Base-by-base conservation (phyloP, 352 stramenopile species). In the Globisporangium takayamanum region DNA sequence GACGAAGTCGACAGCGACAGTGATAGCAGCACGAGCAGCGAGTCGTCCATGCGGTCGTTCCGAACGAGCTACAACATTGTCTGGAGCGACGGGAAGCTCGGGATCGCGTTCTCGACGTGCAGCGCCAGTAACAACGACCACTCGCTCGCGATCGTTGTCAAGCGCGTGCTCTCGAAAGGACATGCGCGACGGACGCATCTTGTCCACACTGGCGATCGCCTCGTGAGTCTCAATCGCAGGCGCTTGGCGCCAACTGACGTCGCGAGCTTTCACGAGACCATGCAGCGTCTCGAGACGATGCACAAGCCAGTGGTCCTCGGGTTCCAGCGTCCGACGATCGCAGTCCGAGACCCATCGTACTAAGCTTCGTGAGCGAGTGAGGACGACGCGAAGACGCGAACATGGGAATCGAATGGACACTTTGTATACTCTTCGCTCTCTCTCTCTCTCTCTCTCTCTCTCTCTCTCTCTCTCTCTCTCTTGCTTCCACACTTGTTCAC, bases 101-200 rank as follows among this genome's bases (percentile, higher is more conserved):
- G 75, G 1, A 62, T 85, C 50, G 66, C 69, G 8, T 85, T 85
- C 41, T 68, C 64, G 12, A 73, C 59, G 54, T 79, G 77, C 20
- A 53, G 70, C 49, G 70, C 79, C 53, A 62, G 63, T n/a, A 54
- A 76, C 60, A 44, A 47, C 30, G 56, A 36, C 44, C 64, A 74
- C 36, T 55, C 62, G 33, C 47, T 78, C n/a, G 59, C 74, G 16
- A 66, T 82, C 18, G 78, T 75, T 20, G 71, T 85, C 46, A 80
- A 82, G 57, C 60, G 50, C 33, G 66, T 85, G 16, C 60, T 53
- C 8, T 50, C 50, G 14, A 39, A 39, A 4, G 73, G 73, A 10
- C 67, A 75, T 22, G 70, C 73, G 5, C 58, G 55, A n/a, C 57
- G 60, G 14, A 74, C 70, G 15, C 61, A 63, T n/a, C 58, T 80